These are phyloP conservation scores for Volvox carteri DNA, from an alignment of 163 green algal genomes.

Conservation along the genomic window DNA sequence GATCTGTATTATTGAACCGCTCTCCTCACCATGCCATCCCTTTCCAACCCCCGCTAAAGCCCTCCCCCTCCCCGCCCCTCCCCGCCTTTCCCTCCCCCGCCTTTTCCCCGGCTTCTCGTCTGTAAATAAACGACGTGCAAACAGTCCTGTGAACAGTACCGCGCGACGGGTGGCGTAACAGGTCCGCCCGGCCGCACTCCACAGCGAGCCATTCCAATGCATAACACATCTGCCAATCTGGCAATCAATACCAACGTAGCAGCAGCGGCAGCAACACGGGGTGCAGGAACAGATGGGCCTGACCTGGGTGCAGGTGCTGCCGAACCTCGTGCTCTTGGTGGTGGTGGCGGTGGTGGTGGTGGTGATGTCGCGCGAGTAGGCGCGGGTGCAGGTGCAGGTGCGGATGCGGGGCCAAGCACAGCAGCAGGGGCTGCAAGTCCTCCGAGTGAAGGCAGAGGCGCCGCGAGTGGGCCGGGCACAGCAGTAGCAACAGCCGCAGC, in stretches of 20 bases:
- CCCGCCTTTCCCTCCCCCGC: neutral
- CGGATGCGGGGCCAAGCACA: neutral
- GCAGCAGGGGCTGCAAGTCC: neutral
- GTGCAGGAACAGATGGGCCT: too few species aligned
- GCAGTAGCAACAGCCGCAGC: neutral
- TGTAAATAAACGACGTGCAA: too few species aligned
- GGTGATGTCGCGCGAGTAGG: neutral
- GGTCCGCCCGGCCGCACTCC: too few species aligned
- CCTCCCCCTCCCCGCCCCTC: neutral
- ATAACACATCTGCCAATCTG: too few species aligned
- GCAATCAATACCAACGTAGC: too few species aligned
- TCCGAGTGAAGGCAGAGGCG: neutral
- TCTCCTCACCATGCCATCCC: too few species aligned
- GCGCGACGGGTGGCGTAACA: too few species aligned
- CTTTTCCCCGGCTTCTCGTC: neutral
- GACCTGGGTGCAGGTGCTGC: too few species aligned
- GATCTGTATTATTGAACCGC: too few species aligned
- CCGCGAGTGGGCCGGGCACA: neutral
- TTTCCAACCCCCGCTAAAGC: neutral
- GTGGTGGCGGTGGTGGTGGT: neutral
- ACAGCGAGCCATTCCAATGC: too few species aligned
- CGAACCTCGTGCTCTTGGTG: neutral
- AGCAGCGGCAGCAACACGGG: too few species aligned
- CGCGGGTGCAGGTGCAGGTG: neutral
- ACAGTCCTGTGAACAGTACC: slow-evolving; percentile 58